Evolutionary conservation across 75 land plant genomes (phyloP), one percentile per base, ranked within the genome.

Genomic region (Picea sitchensis): DNA sequence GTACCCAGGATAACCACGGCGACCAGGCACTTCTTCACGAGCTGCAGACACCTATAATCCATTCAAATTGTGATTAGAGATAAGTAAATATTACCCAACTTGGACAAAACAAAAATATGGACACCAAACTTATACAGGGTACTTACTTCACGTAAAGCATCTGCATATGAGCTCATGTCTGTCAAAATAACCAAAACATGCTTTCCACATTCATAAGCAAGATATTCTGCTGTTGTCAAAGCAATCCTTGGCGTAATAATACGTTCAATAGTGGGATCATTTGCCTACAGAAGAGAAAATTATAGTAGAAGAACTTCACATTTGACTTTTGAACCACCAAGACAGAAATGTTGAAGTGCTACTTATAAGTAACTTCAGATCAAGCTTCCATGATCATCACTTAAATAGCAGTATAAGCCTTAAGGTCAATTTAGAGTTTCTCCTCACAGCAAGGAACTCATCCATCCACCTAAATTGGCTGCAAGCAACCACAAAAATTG

Each of bases 1-100:
- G 64, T 97, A 95, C 14, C 99, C 99, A 82, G 99, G 98, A 86
- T 97, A 97, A 31, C 99, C 99, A 88, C 99, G 98, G 30, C 99
- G 92, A 65, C 99, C 99, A 68, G 98, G 99, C 60, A 97, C 99
- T 83, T 97, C 99, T 69, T 97, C 99, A 65, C 99, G 87, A 59
- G 99, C 98, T 77, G 99, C 99, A 88, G 98, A 97, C 3, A 97
- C 99, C 99, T 97, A 82, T 15, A 7, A 75, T 63, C 38, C 18
- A 31, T 59, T 30, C 13, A 3, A 41, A 41, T 71, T 69, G 73
- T 69, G n/a, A 69, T 36, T 38, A 32, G 15, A 15, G 20, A 17
- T 6, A 69, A 8, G 47, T 69, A 38, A 69, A 18, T 7, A 12
- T 30, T 65, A 2, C 6, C 17, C 73, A 74, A 23, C 58, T 54